phyloP scores from a whole-genome alignment of 73 alveolate species.

The Tetrahymena malaccensis region DNA sequence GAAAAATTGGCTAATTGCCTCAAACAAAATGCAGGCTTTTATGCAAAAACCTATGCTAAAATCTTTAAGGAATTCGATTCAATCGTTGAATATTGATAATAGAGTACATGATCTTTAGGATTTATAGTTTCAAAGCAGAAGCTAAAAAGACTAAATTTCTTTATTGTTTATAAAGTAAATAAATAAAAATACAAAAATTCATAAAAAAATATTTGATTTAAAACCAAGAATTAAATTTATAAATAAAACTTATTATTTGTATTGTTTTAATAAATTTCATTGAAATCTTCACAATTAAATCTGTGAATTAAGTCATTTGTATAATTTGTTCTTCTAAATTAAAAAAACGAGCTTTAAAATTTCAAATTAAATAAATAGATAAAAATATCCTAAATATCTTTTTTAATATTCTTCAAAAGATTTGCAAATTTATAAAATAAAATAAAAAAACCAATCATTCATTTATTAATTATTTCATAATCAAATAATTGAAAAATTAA shows the following conservation, averaged over 20 bases:
- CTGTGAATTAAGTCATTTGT: neutral
- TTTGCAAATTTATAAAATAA: no score
- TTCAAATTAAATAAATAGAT: neutral
- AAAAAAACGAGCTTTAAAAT: no score
- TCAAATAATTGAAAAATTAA: no score
- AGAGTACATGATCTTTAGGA: neutral
- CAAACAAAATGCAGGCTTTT: neutral
- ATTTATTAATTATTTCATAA: no score
- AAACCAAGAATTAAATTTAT: neutral
- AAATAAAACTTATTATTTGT: neutral
- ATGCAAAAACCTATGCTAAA: neutral
- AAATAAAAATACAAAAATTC: neutral
- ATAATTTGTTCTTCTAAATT: neutral
- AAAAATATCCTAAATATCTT: neutral
- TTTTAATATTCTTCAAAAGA: no score
- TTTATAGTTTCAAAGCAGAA: neutral
- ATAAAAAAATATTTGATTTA: no score
- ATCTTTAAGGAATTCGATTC: neutral
- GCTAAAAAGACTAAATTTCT: neutral
- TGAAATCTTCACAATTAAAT: neutral
- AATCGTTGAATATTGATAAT: neutral
- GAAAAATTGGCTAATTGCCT: neutral
- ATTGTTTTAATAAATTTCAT: no score
- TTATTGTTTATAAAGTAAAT: no score
- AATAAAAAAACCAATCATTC: no score